Base-by-base conservation (phyloP, 441 rosid species). In the Cnidoscolus chayamansa region DNA sequence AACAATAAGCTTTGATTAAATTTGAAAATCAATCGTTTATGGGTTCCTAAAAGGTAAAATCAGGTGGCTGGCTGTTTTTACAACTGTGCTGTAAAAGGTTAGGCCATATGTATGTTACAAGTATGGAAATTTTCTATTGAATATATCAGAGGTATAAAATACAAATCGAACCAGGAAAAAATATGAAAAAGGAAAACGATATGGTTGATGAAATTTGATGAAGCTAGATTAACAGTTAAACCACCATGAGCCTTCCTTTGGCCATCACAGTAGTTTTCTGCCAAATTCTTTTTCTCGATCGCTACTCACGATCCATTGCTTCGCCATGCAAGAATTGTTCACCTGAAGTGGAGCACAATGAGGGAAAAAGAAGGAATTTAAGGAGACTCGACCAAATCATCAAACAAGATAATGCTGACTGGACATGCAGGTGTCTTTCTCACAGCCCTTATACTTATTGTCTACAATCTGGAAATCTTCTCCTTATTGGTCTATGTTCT, bases 301-400 rank as follows among this genome's bases (percentile, higher is more conserved):
- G 62, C 85, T 79, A 80, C 61, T 78, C 83, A 47, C 63, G 79
- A 13, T 80, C 86, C 79, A 78, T 79, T n/a, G 82, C 65, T 72
- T 80, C 79, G 20, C 78, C 86, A 6, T 78, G 85, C 35, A 80
- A 50, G 67, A 79, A 77, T 9, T 80, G 87, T 55, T 87, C 90
- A 74, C 94, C 98, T 89, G 87, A 65, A 83, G 17, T 74, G 45
- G 65, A 31, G 35, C 35, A 67, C 47, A 62, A 54, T 20, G 53
- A 78, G 45, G 43, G 5, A 11, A 60, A 32, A 30, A 3, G 50
- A 19, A 53, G 37, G 25, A 54, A 64, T 56, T 7, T 32, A 30
- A 47, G 37, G 30, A 71, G 15, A n/a, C n/a, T 7, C 51, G 2
- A 59, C 30, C 54, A 53, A 13, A 17, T 65, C 37, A 43, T 9